Evolutionary conservation across 2,329 filamentous ascomycete species (phyloP).

Genomic region (Scedosporium aurantiacum): DNA sequence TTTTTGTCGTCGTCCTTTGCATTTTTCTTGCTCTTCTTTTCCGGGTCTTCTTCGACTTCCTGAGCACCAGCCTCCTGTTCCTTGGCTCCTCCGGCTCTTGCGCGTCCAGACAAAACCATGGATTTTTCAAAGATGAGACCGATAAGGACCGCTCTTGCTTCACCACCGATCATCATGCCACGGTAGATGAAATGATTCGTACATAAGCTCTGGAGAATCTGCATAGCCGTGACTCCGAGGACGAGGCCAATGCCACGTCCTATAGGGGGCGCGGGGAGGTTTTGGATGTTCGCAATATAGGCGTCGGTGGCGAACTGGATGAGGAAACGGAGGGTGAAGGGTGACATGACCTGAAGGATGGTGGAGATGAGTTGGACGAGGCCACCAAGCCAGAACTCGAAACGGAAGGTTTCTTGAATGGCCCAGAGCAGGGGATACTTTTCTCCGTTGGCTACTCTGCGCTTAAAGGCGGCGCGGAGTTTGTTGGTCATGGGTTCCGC

Average conservation of each 20-base stretch:
- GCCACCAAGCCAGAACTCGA: constrained; percentile 80
- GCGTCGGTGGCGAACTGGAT: constrained; percentile 78
- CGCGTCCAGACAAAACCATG: constrained; percentile 77
- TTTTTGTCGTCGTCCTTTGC: constrained; percentile 28
- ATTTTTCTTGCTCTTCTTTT: constrained; percentile 22
- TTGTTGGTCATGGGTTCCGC: constrained; percentile 58
- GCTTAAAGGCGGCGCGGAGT: constrained; percentile 58
- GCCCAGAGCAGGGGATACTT: constrained; percentile 69
- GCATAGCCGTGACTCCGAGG: constrained; percentile 76
- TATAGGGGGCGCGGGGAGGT: constrained; percentile 51
- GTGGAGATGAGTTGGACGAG: constrained; percentile 62
- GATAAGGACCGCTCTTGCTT: constrained; percentile 71
- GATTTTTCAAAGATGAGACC: constrained; percentile 85
- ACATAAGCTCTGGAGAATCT: constrained; percentile 66
- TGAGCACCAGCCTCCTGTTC: constrained; percentile 36
- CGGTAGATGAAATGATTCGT: constrained; percentile 89
- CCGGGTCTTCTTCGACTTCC: constrained; percentile 24
- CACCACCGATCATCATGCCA: constrained; percentile 84
- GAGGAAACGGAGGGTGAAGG: constrained; percentile 74
- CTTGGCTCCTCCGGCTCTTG: constrained; percentile 64
- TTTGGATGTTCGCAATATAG: constrained; percentile 49
- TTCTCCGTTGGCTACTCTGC: constrained; percentile 54
- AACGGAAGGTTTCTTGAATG: constrained; percentile 74
- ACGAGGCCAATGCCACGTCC: constrained; percentile 71
- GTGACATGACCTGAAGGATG: constrained; percentile 68